A percentile compares a stretch with the other conserved stretches of the same genome.
Evolutionary conservation across 345 rosid species (phyloP).

Genomic region (Hibiscus syriacus): DNA sequence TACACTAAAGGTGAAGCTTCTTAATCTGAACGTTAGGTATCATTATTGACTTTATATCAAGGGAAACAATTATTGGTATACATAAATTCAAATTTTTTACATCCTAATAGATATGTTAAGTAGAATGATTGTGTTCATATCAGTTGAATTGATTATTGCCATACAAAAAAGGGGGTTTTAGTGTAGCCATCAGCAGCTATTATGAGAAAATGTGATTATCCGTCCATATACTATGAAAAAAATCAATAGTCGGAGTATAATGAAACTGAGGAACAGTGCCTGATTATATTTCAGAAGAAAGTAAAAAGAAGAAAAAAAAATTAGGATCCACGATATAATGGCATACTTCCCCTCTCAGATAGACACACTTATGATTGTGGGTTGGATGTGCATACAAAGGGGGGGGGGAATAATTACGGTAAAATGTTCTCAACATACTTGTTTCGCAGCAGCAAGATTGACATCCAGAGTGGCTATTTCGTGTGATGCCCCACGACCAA

Average conservation of each 20-base stretch:
- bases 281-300: neutral
- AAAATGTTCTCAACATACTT: conserved; percentile 38
- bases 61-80: neutral
- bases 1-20: neutral
- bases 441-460: conserved; percentile 89
- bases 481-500: conserved; percentile 82
- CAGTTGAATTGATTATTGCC: neutral
- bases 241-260: neutral
- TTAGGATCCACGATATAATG: neutral
- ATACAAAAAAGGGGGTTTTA: no score
- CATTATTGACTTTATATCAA: neutral
- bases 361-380: neutral
- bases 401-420: neutral
- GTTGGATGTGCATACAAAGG: neutral
- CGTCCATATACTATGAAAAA: neutral
- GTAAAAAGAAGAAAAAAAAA: neutral
- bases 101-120: neutral
- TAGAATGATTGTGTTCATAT: neutral
- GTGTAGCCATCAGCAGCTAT: neutral
- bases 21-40: neutral
- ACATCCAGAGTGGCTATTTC: conserved; percentile 90
- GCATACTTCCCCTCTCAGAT: neutral
- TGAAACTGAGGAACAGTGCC: neutral
- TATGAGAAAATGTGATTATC: neutral
- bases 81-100: neutral